phyloP scores from a whole-genome alignment of 1,284 basidiomycete species.

The Hymenochaete sp. region DNA sequence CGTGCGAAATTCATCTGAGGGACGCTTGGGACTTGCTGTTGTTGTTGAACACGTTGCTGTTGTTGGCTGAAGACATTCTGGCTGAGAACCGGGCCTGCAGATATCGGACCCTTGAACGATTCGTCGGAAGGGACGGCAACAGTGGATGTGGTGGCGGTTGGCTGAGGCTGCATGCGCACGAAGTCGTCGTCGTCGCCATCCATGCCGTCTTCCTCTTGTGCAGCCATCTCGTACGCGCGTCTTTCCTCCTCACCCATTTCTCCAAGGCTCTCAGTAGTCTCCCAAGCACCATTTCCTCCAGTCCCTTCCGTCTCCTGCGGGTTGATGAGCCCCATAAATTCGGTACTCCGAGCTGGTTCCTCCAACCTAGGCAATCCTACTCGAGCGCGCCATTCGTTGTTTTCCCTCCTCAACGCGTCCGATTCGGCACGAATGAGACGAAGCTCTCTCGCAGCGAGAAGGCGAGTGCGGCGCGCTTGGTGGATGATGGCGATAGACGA shows the following conservation, averaged over 20 bases:
- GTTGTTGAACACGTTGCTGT: conserved; percentile 17
- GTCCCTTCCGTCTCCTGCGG: conserved; percentile 45
- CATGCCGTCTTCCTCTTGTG: conserved; percentile 38
- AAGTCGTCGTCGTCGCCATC: conserved; percentile 33
- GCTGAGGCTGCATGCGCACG: conserved; percentile 18
- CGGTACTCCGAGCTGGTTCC: conserved; percentile 58
- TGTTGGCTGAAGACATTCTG: conserved; percentile 10
- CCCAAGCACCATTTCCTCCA: conserved; percentile 20
- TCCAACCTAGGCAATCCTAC: conserved; percentile 59
- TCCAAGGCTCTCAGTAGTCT: conserved; percentile 7
- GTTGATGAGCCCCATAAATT: conserved; percentile 55
- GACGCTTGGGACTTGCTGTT: conserved; percentile 2
- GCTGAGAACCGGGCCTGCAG: conserved; percentile 6
- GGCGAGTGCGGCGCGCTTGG: conserved; percentile 70
- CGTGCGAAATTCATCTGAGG: conserved; percentile 16
- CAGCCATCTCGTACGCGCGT: conserved; percentile 26
- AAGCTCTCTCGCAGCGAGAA: conserved; percentile 69
- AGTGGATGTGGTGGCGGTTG: background rate
- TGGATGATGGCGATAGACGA: conserved; percentile 81
- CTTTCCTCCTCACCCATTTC: conserved; percentile 23
- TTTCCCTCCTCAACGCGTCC: conserved; percentile 72
- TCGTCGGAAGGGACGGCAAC: too few relatives aligned
- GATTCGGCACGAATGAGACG: conserved; percentile 68
- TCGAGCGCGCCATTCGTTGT: conserved; percentile 82
- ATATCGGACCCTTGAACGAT: conserved; percentile 10